Base-by-base conservation (phyloP, 169 alveolate genomes). In the Plasmodium gallinaceum region DNA sequence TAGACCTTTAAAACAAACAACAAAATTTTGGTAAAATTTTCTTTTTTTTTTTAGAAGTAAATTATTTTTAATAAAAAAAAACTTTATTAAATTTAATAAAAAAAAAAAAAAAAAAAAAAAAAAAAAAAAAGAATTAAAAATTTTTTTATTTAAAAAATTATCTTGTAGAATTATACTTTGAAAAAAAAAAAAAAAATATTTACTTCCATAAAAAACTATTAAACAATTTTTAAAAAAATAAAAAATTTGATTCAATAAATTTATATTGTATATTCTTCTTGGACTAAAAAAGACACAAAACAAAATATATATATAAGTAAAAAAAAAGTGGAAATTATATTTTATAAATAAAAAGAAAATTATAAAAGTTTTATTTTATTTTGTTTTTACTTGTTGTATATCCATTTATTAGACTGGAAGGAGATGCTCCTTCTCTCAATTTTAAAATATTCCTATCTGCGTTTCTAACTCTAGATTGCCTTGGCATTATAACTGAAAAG, bases 1-100 rank as follows among this genome's bases (percentile, higher is more conserved):
- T 57, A 93, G 92, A 37, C 97, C 97, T 0, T 91, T 95, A 46
- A 91, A 95, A 87, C 92, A 92, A 61, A 85, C 97, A 12, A 88
- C 94, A 9, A 93, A 88, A 62, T 95, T 95, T 69, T 95, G 97
- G 97, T 95, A 65, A 70, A 32, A 32, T 32, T 32, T 32, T 32
- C 4, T 32, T 64, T 10, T 26, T 32, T 32, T 32, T 64, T 10
- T 26, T 12, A 14, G 37, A 45, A 64, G 8, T 8, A 14, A 12
- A 26, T 10, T 37, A 32, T 37, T n/a, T 14, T 12, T 64, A 14
- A 64, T 20, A 32, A 64, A 64, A 60, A 64, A 60, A 18, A 60
- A n/a, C 7, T 10, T 32, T 18, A 60, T 37, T 26, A 14, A 18
- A 22, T 18, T 22, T 22, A 10, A 14, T 18, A 1, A 68, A 18